Base-by-base conservation (phyloP, 805 yeast genomes). In the Yarrowia deformans region DNA sequence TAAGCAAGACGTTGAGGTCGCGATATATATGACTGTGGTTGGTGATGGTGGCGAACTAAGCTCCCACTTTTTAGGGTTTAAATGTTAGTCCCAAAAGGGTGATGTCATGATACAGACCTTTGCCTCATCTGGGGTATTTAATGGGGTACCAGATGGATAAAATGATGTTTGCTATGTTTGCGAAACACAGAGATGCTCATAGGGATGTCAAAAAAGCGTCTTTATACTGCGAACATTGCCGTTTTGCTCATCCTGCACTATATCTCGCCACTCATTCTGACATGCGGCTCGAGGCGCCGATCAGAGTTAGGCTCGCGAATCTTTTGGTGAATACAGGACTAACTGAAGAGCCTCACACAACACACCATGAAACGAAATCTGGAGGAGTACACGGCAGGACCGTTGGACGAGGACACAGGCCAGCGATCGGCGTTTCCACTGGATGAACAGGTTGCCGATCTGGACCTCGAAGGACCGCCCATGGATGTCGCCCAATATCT, bases 371-470 rank as follows among this genome's bases (percentile, higher is more conserved):
- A 60, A 8, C 50, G 66, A 34, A 45, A 34, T 14, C 42, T 60
- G 66, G 66, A 60, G 66, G 66, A 60, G 52, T 60, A 60, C 52
- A 66, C 70, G 23, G 63, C 73, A 1, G 77, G 76, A 29, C 74
- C 75, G n/a, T 19, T 75, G 19, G 77, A 76, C 49, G 72, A 70
- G 9, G 66, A 61, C 1, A 64, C 73, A 16, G 78, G 79, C 19
- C 78, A 76, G 69, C 69, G 75, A 13, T 68, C 76, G 8, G 80
- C 78, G 48, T 73, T 78, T 29, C 80, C 79, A 1, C 39, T 72
- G n/a, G 68, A 49, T 8, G 54, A 55, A n/a, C 52, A 52, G 5
- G 72, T 39, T 5, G 43, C 32, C 35, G 42, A 54, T 8, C 56
- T 32, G 29, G 66, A 60, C 18, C 32, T 60, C 19, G 66, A 60